Base-by-base conservation (phyloP, 805 yeast genomes). In the Cyberlindnera japonica region DNA sequence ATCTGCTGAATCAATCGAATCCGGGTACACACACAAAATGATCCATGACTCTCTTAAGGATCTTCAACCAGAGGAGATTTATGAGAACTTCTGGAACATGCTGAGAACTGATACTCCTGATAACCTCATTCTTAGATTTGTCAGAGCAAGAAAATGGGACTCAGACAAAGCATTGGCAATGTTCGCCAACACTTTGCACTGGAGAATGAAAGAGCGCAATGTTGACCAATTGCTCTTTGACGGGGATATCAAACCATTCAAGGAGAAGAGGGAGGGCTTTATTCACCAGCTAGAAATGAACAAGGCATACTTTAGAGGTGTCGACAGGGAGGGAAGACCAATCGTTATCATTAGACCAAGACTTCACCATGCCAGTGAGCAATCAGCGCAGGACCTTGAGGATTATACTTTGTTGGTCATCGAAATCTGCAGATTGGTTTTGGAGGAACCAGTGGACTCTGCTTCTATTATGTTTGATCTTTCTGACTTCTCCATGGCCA, bases 91-190 rank as follows among this genome's bases (percentile, higher is more conserved):
- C 56, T 76, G 83, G 82, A 58, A 65, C 31, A 69, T 80, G 70
- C 55, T 79, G 37, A 79, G 91, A 63, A 74, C 79, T 30, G 98
- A 91, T 59, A 71, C 81, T 34, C 84, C 95, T 3, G 99, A 93
- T 62, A 82, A 84, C 53, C 62, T 81, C 50, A 37, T 87, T 22
- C 69, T 90, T 55, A 74, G 95, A 54, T 90, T 83, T 54, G 63
- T 86, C 19, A 73, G 95, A 51, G 96, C 96, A 27, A 79, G 96
- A 64, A 88, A 88, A 64, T 88, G 88, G 81, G 78, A 83, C 49
- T 70, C 80, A 17, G 81, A 78, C 50, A 76, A 79, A 54, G 72
- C 88, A 0, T 58, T 85, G 41, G 67, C 68, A 16, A 88, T 89
- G 95, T 55, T 87, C 37, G 70, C 81, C n/a, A 69, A 74, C 46